phyloP scores from a whole-genome alignment of 2,329 filamentous ascomycete genomes.

The Raffaelea ambrosiae region DNA sequence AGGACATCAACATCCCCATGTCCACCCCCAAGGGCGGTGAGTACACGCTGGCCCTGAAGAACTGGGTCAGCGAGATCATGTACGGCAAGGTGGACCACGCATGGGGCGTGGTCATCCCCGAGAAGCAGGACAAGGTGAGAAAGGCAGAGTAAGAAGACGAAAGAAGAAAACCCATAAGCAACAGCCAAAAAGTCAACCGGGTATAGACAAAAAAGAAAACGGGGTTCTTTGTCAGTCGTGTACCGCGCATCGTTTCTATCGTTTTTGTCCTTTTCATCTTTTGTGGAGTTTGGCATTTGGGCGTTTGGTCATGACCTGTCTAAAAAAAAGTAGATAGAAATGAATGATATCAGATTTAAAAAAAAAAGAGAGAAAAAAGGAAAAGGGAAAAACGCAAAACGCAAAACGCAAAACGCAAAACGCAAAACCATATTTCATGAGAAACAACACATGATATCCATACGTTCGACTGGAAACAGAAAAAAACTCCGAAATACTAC shows the following conservation, averaged over 20 bases:
- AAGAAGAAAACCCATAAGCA: too few relatives aligned
- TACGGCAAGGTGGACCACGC: constrained; percentile 60
- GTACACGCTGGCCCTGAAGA: constrained; percentile 56
- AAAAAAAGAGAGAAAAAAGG: too few relatives aligned
- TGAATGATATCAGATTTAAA: neutral
- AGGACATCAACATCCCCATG: constrained; percentile 55
- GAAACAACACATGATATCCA: neutral
- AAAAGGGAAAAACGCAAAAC: too few relatives aligned
- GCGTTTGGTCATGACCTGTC: neutral
- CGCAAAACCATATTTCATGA: too few relatives aligned
- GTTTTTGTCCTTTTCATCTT: neutral
- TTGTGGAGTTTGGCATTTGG: neutral
- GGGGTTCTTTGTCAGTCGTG: too few relatives aligned
- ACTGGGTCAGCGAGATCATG: constrained; percentile 64
- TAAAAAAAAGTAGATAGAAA: neutral
- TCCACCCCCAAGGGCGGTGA: constrained; percentile 40
- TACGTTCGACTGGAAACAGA: too few relatives aligned
- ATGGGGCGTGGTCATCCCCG: constrained; percentile 61
- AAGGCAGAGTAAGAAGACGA: neutral
- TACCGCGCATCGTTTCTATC: too few relatives aligned
- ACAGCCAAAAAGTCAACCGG: too few relatives aligned
- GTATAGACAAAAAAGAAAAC: too few relatives aligned
- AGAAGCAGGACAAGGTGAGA: constrained; percentile 24
- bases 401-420: too few relatives aligned
- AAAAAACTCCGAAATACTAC: too few relatives aligned